phyloP scores from a whole-genome alignment of 345 rosid species.

The Gynandropsis gynandra region DNA sequence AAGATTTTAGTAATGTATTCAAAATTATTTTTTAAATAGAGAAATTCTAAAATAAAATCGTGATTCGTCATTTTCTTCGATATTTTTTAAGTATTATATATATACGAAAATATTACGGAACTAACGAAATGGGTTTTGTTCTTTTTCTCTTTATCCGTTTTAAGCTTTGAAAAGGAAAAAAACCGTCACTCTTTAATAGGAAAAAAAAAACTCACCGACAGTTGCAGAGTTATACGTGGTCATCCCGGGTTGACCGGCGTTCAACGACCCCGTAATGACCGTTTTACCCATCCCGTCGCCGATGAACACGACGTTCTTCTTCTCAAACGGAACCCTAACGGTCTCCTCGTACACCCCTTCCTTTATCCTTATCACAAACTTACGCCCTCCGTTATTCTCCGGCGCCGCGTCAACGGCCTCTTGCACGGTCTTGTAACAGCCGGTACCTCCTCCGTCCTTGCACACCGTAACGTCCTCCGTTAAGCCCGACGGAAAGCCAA shows the following conservation, averaged over 20 bases:
- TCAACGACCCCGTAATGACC: conserved; percentile 60
- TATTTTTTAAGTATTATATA: no score
- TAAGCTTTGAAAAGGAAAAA: background rate
- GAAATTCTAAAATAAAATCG: no score
- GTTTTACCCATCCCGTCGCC: conserved; percentile 90
- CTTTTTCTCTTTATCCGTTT: background rate
- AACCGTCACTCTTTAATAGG: background rate
- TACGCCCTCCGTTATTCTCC: conserved; percentile 27
- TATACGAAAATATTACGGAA: no score
- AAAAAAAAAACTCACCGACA: conserved; percentile 43
- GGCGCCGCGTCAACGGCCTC: conserved; percentile 83
- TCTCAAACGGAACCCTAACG: conserved; percentile 68
- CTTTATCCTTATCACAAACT: conserved; percentile 54
- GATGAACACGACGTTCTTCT: conserved; percentile 65
- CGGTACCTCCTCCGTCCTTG: conserved; percentile 32
- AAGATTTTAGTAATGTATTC: no score
- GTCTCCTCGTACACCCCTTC: conserved; percentile 69
- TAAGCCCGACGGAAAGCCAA: conserved; percentile 40
- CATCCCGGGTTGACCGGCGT: conserved; percentile 50
- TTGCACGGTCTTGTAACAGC: conserved; percentile 55
- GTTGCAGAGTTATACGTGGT: conserved; percentile 74
- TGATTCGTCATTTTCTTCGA: no score
- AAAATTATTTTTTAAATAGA: no score
- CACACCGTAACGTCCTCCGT: conserved; percentile 66
- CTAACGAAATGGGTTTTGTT: no score